Evolutionary conservation across 23 red algal genomes (phyloP).

Genomic region (Gracilaria domingensis): DNA sequence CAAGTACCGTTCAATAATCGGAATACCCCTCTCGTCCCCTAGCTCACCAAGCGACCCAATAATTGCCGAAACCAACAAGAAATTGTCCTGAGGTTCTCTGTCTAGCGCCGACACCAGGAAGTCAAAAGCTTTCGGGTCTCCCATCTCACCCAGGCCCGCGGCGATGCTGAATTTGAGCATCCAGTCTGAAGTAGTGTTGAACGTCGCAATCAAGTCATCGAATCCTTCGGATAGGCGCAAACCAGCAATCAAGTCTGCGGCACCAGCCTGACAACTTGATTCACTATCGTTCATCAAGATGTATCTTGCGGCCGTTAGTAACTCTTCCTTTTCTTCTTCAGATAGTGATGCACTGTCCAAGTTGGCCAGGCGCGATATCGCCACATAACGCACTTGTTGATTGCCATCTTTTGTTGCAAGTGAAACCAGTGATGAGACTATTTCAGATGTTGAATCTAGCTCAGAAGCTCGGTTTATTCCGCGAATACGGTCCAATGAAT

Average conservation of each 20-base stretch:
- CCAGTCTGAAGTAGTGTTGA: slow-evolving; percentile 83
- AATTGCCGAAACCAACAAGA: slow-evolving; percentile 67
- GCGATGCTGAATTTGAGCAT: slow-evolving; percentile 91
- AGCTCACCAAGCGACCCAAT: slow-evolving; percentile 89
- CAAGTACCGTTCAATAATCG: slow-evolving; percentile 65
- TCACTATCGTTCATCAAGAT: slow-evolving; percentile 78
- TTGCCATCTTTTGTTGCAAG: slow-evolving; percentile 70
- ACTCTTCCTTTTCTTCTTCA: slow-evolving; percentile 42
- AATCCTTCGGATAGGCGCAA: slow-evolving; percentile 65
- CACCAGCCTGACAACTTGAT: slow-evolving; percentile 64
- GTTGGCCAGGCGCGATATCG: slow-evolving; percentile 69
- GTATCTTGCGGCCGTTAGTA: slow-evolving; percentile 47
- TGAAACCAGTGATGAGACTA: slow-evolving; percentile 43
- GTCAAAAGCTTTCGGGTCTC: slow-evolving; percentile 73
- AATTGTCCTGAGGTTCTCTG: slow-evolving; percentile 8
- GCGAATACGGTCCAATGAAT: slow-evolving; percentile 71
- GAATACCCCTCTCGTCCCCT: slow-evolving; percentile 67
- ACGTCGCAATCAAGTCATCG: slow-evolving; percentile 73
- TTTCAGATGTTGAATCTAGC: slow-evolving; percentile 34
- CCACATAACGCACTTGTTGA: slow-evolving; percentile 86
- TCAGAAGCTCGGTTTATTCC: slow-evolving; percentile 59
- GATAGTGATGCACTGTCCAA: slow-evolving; percentile 42
- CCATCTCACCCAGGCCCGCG: slow-evolving; percentile 88
- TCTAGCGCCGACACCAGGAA: slow-evolving; percentile 74
- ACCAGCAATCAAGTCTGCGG: slow-evolving; percentile 81